Conservation (phyloP, 208 protist species). For the Trypanosoma conorhini region DNA sequence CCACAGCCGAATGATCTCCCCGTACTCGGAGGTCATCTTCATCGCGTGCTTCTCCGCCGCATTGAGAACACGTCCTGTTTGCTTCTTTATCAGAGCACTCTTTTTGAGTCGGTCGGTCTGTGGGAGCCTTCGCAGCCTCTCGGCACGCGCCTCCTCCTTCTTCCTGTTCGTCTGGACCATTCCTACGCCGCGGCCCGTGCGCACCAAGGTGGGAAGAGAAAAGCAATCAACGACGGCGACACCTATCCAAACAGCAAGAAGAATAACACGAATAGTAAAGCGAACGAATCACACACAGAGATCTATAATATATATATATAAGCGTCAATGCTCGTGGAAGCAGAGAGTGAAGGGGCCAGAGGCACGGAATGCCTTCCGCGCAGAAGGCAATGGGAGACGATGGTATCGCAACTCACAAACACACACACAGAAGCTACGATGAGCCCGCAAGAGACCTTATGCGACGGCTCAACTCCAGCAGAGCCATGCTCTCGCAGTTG, state of each 20-base stretch:
- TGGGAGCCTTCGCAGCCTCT: slow-evolving; percentile 64
- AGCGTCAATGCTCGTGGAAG: slow-evolving; percentile 7
- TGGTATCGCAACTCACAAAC: neutral
- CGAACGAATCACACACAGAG: no score
- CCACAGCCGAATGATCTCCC: slow-evolving; percentile 88
- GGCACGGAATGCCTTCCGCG: neutral
- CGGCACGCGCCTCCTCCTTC: slow-evolving; percentile 69
- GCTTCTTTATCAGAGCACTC: slow-evolving; percentile 88
- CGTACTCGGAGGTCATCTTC: slow-evolving; percentile 88
- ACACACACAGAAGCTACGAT: slow-evolving; percentile 2
- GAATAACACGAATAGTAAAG: no score
- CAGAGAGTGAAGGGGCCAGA: neutral
- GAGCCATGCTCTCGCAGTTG: slow-evolving; percentile 44
- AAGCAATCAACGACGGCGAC: neutral
- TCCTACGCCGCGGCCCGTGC: neutral
- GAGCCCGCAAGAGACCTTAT: slow-evolving; percentile 4
- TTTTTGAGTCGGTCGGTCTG: slow-evolving; percentile 73
- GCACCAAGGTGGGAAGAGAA: slow-evolving; percentile 1
- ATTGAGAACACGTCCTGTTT: slow-evolving; percentile 82
- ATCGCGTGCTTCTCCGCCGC: slow-evolving; percentile 86
- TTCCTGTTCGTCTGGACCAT: slow-evolving; percentile 87
- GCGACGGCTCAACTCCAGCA: slow-evolving; percentile 37
- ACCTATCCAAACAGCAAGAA: neutral
- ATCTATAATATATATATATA: no score
- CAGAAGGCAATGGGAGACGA: neutral